Conservation (phyloP, 768 basidiomycete species). For the Psilocybe cubensis region DNA sequence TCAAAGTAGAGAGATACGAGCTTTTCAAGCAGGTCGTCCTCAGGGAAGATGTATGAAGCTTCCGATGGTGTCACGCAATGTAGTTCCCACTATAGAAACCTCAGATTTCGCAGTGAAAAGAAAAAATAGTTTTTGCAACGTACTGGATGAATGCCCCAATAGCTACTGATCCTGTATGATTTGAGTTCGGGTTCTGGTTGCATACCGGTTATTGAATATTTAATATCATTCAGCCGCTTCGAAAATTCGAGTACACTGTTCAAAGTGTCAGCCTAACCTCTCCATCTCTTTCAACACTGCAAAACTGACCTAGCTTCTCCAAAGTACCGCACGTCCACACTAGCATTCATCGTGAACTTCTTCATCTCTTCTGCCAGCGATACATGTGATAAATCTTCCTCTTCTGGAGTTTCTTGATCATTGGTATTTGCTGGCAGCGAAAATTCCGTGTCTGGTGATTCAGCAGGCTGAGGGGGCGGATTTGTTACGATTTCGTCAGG, state of each 20-base stretch:
- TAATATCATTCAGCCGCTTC: slow-evolving; percentile 44
- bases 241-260: slow-evolving; percentile 44
- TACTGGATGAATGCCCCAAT: slow-evolving; percentile 34
- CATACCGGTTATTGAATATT: slow-evolving; percentile 39
- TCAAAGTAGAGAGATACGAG: slow-evolving; percentile 68
- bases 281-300: not conserved
- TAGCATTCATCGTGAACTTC: slow-evolving; percentile 29
- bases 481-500: slow-evolving; percentile 2
- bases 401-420: slow-evolving; percentile 21
- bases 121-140: not conserved
- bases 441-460: slow-evolving; percentile 8
- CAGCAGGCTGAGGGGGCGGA: too few species aligned
- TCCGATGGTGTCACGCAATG: slow-evolving; percentile 22
- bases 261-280: not conserved
- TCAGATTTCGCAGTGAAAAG: not conserved
- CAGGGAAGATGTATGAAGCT: slow-evolving; percentile 46
- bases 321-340: slow-evolving; percentile 42
- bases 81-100: slow-evolving; percentile 39
- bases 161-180: slow-evolving; percentile 27
- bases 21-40: slow-evolving; percentile 45
- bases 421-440: too few species aligned
- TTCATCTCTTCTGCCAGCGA: slow-evolving; percentile 33
- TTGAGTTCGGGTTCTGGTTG: slow-evolving; percentile 1
- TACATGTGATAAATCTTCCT: slow-evolving; percentile 35
- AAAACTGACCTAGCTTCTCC: slow-evolving; percentile 37